Conservation (phyloP, 2,329 filamentous ascomycete genomes). For the Pseudogymnoascus sp. region DNA sequence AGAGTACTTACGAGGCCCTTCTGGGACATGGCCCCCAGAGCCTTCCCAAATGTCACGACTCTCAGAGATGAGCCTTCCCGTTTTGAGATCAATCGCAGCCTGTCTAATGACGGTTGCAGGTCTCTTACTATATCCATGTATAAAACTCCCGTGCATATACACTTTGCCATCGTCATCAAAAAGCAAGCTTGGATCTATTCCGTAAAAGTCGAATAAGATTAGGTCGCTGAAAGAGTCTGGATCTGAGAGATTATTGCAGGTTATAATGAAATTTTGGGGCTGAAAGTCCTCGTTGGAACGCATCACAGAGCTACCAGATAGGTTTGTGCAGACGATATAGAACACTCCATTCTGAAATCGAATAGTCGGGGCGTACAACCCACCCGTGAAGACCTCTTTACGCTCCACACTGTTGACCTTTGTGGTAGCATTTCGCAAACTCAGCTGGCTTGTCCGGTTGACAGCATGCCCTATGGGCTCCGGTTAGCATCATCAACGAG, state of each 20-base stretch:
- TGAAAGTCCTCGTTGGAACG: not conserved
- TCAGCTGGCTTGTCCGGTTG: conserved; percentile 33
- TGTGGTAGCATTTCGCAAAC: conserved; percentile 25
- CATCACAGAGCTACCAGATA: not conserved
- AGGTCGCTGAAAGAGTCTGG: conserved; percentile 27
- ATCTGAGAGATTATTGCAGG: conserved; percentile 18
- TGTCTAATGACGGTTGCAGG: conserved; percentile 16
- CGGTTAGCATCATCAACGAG: conserved; percentile 20
- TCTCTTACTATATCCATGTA: conserved; percentile 15
- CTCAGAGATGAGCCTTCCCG: conserved; percentile 18
- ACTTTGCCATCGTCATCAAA: conserved; percentile 33
- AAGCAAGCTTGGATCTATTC: conserved; percentile 41
- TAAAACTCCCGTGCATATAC: conserved; percentile 30
- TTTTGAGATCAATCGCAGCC: conserved; percentile 17
- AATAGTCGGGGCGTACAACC: conserved; percentile 32
- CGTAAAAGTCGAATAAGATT: conserved; percentile 31
- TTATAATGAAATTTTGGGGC: conserved; percentile 23
- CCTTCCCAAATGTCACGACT: conserved; percentile 28
- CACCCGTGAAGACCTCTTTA: conserved; percentile 23
- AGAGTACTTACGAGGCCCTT: conserved; percentile 28
- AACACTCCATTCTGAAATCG: conserved; percentile 24
- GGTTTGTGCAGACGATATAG: conserved; percentile 27
- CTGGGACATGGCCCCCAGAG: conserved; percentile 19
- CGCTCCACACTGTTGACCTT: conserved; percentile 9
- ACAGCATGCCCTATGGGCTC: conserved; percentile 33